Evolutionary conservation across 352 stramenopile species (phyloP), one percentile per base, ranked within the genome.

Genomic region (Pythium phragmitis): DNA sequence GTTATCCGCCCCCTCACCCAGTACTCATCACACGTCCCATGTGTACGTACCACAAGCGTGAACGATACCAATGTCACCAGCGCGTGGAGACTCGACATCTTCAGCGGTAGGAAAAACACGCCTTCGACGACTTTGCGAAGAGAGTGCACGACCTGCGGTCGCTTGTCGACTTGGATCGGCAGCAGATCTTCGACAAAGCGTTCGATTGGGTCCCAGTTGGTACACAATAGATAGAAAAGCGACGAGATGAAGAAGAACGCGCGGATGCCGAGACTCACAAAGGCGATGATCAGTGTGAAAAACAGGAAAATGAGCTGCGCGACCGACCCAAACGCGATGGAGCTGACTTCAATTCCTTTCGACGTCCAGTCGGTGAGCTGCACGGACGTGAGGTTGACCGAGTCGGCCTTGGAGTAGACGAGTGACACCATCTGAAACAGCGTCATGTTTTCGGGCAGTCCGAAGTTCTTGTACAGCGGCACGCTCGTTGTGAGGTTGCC

Each of bases 61-160:
- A 96, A 92, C 6, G 87, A 93, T n/a, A 92, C 76, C 54, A 96
- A 78, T 0, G 87, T 94, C n/a, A 96, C 82, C 37, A 96, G 87
- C 3, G 87, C 87, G 42, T 96, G 87, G 17, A 96, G 80, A 67
- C 85, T 94, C 21, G 87, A 87, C 76, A 96, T 96, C 70, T 96
- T 96, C 16, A 96, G 77, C 41, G 87, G 87, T 41, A 96, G 61
- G 54, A 94, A 96, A 60, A 96, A 94, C 19, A 96, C 87, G 33
- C 87, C 87, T 54, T 94, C 87, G 16, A 96, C 88, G 9, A 92
- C 84, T 60, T 90, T 91, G 1, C 86, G 73, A 16, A 95, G 60
- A 17, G 86, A 93, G 2, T 74, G 64, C 3, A 88, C 76, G 37
- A 95, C 83, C 37, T 88, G 72, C 26, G 84, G 86, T 11, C 82